Evolutionary conservation across 345 rosid species (phyloP).

Genomic region (Pistacia atlantica): DNA sequence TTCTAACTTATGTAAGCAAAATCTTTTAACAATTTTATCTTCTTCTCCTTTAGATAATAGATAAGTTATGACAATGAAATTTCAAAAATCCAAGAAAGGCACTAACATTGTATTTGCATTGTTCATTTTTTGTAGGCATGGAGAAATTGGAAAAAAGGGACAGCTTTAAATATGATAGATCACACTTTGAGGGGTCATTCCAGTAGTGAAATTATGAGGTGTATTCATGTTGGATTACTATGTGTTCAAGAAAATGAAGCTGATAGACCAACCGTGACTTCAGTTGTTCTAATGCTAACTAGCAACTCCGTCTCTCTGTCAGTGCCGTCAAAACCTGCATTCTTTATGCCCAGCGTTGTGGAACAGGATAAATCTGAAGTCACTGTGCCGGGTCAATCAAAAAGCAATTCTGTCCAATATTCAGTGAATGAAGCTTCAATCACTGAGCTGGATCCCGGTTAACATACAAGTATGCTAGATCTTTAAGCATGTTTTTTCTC

Average conservation of each 20-base stretch:
- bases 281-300: constrained; percentile 47
- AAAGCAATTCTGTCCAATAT: background rate
- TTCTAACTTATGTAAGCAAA: constrained; percentile 25
- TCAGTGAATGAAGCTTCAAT: constrained; percentile 30
- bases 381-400: background rate
- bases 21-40: background rate
- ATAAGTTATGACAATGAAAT: too few species aligned
- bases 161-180: constrained; percentile 34
- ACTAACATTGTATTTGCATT: background rate
- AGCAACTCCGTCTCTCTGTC: constrained; percentile 44
- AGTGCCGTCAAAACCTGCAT: constrained; percentile 46
- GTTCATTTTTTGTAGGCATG: constrained; percentile 44
- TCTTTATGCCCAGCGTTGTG: constrained; percentile 16
- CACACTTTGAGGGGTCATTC: constrained; percentile 30
- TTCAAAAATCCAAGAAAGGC: too few species aligned
- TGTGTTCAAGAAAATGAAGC: constrained; percentile 56
- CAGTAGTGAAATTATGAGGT: constrained; percentile 38
- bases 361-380: constrained; percentile 4
- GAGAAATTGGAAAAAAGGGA: constrained; percentile 54
- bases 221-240: constrained; percentile 56
- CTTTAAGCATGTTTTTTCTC: background rate
- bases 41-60: too few species aligned
- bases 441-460: constrained; percentile 20
- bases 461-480: background rate
- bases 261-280: constrained; percentile 50